phyloP scores from a whole-genome alignment of 2,329 filamentous ascomycete species.

The Xenoacremonium recifei region DNA sequence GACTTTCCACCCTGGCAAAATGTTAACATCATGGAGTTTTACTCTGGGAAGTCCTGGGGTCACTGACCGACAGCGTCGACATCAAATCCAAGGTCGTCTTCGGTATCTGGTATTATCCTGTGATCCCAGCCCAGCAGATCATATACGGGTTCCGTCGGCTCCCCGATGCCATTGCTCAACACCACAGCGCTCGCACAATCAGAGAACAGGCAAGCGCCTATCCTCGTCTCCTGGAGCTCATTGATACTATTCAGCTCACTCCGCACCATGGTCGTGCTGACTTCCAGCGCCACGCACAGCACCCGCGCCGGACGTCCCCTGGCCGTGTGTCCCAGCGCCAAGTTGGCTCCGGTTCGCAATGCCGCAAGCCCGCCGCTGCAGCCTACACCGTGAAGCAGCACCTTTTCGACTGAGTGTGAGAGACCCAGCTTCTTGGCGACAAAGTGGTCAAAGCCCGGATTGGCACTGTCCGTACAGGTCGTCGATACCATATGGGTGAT shows the following conservation, averaged over 20 bases:
- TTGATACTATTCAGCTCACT: conserved; percentile 65
- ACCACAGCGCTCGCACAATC: conserved; percentile 68
- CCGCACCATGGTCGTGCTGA: conserved; percentile 59
- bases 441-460: conserved; percentile 67
- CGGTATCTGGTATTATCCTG: conserved; percentile 59
- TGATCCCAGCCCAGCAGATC: conserved; percentile 66
- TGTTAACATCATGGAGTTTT: conserved; percentile 12
- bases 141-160: conserved; percentile 46
- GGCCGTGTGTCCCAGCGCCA: conserved; percentile 62
- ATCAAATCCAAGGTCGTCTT: conserved; percentile 63
- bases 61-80: conserved; percentile 57
- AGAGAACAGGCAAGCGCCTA: conserved; percentile 66
- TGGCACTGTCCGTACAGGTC: conserved; percentile 68
- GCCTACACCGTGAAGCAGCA: conserved; percentile 64
- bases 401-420: conserved; percentile 58
- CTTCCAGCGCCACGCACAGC: conserved; percentile 63
- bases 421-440: conserved; percentile 60
- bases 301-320: conserved; percentile 60
- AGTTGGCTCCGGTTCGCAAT: conserved; percentile 62
- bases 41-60: not conserved
- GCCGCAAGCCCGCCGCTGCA: conserved; percentile 64
- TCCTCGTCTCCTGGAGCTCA: conserved; percentile 57
- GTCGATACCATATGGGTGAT: conserved; percentile 68
- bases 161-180: conserved; percentile 61
- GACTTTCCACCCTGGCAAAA: conserved; percentile 59